A percentile compares a stretch with the other conserved stretches of the same genome.
Conservation (phyloP, 108 stramenopile genomes). For the Craspedostauros australis region DNA sequence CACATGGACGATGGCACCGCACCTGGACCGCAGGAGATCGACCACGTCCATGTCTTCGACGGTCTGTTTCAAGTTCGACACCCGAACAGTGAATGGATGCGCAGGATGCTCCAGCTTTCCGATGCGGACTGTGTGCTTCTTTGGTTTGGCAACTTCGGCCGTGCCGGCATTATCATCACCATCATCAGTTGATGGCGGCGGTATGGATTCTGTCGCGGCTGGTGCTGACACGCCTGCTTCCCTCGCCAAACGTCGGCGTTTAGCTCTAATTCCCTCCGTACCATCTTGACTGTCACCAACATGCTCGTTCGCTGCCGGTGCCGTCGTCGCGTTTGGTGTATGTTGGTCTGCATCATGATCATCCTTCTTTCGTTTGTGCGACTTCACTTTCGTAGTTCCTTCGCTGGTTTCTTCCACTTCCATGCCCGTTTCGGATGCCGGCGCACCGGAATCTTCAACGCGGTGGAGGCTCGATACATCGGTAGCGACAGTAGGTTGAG, state of each 20-base stretch:
- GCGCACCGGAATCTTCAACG: too few species aligned
- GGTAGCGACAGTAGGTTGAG: too few species aligned
- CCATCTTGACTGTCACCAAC: not conserved
- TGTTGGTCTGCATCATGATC: conserved; percentile 23
- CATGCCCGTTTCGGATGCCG: too few species aligned
- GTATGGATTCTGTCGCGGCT: not conserved
- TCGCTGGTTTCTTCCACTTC: not conserved
- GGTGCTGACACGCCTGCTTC: conserved; percentile 3
- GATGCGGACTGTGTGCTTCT: conserved; percentile 61
- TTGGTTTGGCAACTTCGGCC: conserved; percentile 10
- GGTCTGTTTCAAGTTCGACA: conserved; percentile 49
- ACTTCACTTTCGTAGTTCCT: not conserved
- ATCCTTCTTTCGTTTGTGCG: conserved; percentile 14
- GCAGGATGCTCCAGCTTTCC: conserved; percentile 81
- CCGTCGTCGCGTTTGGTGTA: not conserved
- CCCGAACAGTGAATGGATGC: conserved; percentile 84
- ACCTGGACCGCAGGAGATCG: conserved; percentile 54
- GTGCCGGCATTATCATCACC: not conserved
- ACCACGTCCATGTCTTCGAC: conserved; percentile 87
- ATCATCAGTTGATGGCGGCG: too few species aligned
- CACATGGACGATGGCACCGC: conserved; percentile 77
- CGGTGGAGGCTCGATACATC: too few species aligned
- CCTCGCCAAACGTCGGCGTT: not conserved
- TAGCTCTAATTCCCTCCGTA: not conserved
- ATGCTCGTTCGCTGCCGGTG: not conserved